Evolutionary conservation across 805 yeast genomes (phyloP).

Genomic region (Saccharomycopsis synnaedendra): DNA sequence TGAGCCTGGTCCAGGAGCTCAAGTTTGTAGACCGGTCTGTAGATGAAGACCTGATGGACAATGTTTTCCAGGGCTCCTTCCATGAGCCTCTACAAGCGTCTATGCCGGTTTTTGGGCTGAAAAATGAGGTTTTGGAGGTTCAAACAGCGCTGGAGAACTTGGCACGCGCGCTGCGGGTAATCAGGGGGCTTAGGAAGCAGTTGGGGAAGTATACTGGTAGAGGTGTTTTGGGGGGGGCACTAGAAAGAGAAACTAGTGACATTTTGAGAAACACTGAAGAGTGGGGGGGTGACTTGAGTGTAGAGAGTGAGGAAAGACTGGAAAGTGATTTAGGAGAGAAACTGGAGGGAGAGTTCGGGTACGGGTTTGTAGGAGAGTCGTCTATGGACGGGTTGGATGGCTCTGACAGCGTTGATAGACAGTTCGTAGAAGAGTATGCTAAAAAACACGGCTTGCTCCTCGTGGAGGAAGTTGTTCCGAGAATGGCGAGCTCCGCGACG

Average conservation of each 20-base stretch:
- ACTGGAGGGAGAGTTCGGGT: constrained; percentile 5
- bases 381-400: background rate
- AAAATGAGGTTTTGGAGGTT: constrained; percentile 40
- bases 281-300: constrained; percentile 6
- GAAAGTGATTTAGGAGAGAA: background rate
- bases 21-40: constrained; percentile 20
- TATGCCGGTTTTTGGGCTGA: constrained; percentile 19
- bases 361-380: constrained; percentile 5
- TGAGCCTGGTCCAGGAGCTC: constrained; percentile 14
- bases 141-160: constrained; percentile 59
- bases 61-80: constrained; percentile 20
- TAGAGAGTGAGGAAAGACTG: background rate
- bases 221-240: background rate
- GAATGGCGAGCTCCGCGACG: constrained; percentile 2
- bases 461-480: constrained; percentile 5
- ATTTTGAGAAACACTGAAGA: constrained; percentile 13
- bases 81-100: constrained; percentile 21
- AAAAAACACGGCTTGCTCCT: constrained; percentile 10
- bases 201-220: constrained; percentile 26
- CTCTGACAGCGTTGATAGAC: constrained; percentile 1
- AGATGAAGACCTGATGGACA: constrained; percentile 15
- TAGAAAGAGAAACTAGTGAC: constrained; percentile 15
- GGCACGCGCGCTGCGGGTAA: constrained; percentile 50
- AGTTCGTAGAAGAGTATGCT: constrained; percentile 12
- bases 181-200: constrained; percentile 45